Conservation (phyloP, 148 eudicot species). For the Mesembryanthemum crystallinum region DNA sequence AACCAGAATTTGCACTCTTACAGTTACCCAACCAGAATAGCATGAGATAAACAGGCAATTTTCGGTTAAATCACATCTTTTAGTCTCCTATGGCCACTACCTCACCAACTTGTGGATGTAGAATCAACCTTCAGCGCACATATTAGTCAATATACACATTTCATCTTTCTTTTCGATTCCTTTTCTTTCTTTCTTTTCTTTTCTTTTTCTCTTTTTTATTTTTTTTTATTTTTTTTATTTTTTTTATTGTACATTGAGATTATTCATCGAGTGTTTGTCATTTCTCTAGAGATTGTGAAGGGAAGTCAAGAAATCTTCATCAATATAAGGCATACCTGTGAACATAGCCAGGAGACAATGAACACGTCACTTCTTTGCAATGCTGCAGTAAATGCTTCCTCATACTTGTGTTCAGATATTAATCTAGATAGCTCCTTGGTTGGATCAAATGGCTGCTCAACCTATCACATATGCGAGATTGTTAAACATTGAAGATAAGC, state of each 20-base stretch:
- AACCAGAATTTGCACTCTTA: too few relatives aligned
- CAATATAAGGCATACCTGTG: conserved; percentile 57
- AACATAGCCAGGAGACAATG: conserved; percentile 94
- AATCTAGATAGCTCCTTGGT: conserved; percentile 78
- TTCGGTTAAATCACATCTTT: too few relatives aligned
- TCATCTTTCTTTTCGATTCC: too few relatives aligned
- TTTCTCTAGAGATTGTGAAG: not conserved
- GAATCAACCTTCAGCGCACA: too few relatives aligned
- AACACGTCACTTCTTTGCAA: conserved; percentile 88
- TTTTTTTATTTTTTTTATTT: too few relatives aligned
- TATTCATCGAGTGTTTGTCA: not conserved
- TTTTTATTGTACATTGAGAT: not conserved
- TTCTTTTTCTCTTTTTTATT: too few relatives aligned
- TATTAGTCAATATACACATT: too few relatives aligned
- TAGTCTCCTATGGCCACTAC: too few relatives aligned
- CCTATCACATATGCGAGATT: conserved; percentile 41
- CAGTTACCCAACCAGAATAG: too few relatives aligned
- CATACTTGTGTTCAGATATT: conserved; percentile 74
- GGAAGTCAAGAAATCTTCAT: not conserved
- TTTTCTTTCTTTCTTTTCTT: too few relatives aligned
- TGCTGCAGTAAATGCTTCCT: conserved; percentile 92
- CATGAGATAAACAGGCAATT: too few relatives aligned
- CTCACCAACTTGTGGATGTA: too few relatives aligned
- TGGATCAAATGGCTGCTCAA: conserved; percentile 86
- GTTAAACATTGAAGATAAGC: conserved; percentile 3